Base-by-base conservation (phyloP, 805 yeast genomes). In the Nakazawaea laoshanensis region DNA sequence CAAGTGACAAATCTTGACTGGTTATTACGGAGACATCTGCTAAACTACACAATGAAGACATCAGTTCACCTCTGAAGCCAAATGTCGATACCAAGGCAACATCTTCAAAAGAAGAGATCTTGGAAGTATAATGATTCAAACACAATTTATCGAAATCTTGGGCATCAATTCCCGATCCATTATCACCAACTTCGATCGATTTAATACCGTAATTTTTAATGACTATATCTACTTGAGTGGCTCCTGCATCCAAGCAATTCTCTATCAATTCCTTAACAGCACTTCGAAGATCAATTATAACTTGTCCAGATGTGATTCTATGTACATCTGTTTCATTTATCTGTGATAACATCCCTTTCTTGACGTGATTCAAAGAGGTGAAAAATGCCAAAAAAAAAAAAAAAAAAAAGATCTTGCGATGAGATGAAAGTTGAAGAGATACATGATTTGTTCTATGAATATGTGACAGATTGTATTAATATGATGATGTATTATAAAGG, bases 261-360 rank as follows among this genome's bases (percentile, higher is more conserved):
- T 89, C 98, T 3, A 92, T 65, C 2, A 88, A 57, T 51, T 89
- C 98, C 49, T 89, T 89, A 19, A 81, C 76, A 0, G 84, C 81
- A 0, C 89, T 74, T 0, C 73, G 63, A 27, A 92, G 55, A 45
- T 84, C 95, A 4, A 77, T 70, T 9, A 92, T 82, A 10, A 92
- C 97, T 52, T 92, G 98, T 0, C 96, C 96, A 0, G 96, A 85
- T 0, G 96, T 86, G 37, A 89, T 74, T 38, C 68, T 63, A 42
- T 82, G 84, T 5, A 87, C 66, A 43, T 88, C 94, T 7, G 46
- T 44, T 1, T 42, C 42, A 22, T 60, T 62, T 18, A 77, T 70
- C 4, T 62, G 60, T 21, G 47, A 38, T 11, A 64, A 55, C 8
- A 49, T 21, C 5, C 7, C 14, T 16, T 16, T 12, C 14, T 12